Evolutionary conservation across 176 grass and related monocot species (phyloP).

Genomic region (Eremochloa ophiuroides): DNA sequence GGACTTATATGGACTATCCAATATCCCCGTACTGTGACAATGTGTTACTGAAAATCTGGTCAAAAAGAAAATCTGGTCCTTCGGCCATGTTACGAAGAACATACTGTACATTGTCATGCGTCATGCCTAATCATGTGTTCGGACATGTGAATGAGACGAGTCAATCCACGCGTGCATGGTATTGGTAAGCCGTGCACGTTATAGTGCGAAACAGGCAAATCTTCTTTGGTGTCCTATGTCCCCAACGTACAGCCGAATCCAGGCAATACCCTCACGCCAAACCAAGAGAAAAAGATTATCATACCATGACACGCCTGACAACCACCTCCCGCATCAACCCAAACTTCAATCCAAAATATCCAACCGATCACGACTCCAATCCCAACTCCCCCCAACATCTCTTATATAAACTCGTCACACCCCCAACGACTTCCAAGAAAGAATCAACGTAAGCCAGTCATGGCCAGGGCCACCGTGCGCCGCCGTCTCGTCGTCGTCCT

Average conservation of each 20-base stretch:
- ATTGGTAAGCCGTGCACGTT: neutral
- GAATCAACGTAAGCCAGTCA: neutral
- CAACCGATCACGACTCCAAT: neutral
- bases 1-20: no score
- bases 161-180: neutral
- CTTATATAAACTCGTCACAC: neutral
- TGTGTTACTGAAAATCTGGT: neutral
- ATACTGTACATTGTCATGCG: neutral
- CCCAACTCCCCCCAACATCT: neutral
- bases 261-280: neutral
- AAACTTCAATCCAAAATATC: neutral
- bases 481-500: neutral
- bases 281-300: neutral
- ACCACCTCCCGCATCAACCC: neutral
- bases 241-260: constrained; percentile 13
- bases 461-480: neutral
- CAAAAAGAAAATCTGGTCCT: no score
- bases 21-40: neutral
- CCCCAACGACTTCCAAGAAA: neutral
- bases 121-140: neutral
- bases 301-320: neutral
- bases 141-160: neutral
- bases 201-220: neutral
- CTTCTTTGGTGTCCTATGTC: neutral
- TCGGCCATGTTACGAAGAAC: neutral